Evolutionary conservation across 306 rosid species (phyloP).

Genomic region (Aeschynomene evenia): DNA sequence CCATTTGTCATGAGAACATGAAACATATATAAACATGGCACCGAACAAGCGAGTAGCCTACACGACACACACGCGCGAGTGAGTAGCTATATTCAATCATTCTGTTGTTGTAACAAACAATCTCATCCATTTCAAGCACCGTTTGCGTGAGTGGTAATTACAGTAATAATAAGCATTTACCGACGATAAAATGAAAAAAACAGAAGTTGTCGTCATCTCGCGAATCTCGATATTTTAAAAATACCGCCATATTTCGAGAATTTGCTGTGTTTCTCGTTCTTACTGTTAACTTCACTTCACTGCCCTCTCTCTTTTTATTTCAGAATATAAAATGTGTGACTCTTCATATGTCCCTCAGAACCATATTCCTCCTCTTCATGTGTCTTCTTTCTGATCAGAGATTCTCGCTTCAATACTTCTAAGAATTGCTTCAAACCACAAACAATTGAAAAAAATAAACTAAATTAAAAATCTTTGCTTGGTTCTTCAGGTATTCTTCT

Average conservation of each 20-base stretch:
- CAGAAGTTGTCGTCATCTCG: not conserved
- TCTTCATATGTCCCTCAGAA: conserved; percentile 1
- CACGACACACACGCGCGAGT: not conserved
- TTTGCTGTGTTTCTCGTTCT: not conserved
- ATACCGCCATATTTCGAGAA: not conserved
- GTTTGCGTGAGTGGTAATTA: not conserved
- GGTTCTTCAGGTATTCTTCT: conserved; percentile 44
- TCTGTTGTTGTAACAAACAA: not conserved
- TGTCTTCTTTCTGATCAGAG: not conserved
- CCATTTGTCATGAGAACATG: not conserved
- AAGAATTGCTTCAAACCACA: conserved; percentile 21
- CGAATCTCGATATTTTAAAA: not conserved
- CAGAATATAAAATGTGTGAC: not conserved
- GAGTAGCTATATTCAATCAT: too few relatives aligned
- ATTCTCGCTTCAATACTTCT: conserved; percentile 7
- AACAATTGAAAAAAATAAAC: not conserved
- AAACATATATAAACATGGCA: conserved; percentile 13
- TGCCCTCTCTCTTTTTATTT: not conserved
- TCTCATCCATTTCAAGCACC: not conserved
- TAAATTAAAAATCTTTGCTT: conserved; percentile 6
- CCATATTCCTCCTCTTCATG: conserved; percentile 23
- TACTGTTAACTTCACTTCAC: not conserved
- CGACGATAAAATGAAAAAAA: not conserved
- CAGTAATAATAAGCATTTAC: too few relatives aligned
- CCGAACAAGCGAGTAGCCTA: not conserved